phyloP scores from a whole-genome alignment of 164 flowering plant genomes.

The Platanus orientalis region DNA sequence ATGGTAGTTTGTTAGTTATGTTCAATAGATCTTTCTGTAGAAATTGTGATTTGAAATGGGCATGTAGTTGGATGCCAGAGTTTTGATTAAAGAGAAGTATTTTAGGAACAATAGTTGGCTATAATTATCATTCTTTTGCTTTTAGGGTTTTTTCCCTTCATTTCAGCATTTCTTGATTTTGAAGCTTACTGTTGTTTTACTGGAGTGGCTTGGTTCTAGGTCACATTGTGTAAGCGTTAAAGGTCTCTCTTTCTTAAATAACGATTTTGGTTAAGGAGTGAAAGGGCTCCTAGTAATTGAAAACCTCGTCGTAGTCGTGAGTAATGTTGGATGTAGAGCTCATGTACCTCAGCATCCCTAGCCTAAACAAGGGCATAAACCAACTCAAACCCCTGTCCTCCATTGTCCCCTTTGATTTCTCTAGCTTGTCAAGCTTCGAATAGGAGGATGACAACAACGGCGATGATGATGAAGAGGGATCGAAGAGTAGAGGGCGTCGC shows the following conservation, averaged over 20 bases:
- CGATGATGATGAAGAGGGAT: slow-evolving; percentile 11
- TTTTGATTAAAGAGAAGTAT: no score
- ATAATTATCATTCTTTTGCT: no score
- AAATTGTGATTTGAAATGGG: no score
- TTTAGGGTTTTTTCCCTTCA: background rate
- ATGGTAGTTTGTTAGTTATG: background rate
- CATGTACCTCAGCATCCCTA: slow-evolving; percentile 76
- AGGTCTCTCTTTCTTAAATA: background rate
- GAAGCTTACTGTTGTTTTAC: background rate
- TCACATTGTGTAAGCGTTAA: background rate
- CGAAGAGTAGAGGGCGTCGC: slow-evolving; percentile 38
- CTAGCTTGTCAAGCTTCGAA: slow-evolving; percentile 62
- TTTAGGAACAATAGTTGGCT: no score
- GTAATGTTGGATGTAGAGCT: slow-evolving; percentile 90
- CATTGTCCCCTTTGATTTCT: slow-evolving; percentile 13
- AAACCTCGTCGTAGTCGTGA: slow-evolving; percentile 95
- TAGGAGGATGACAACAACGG: slow-evolving; percentile 21
- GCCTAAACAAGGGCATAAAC: slow-evolving; percentile 50
- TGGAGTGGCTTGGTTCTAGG: background rate
- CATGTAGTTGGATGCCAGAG: no score
- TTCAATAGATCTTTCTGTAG: background rate
- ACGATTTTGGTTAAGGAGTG: slow-evolving; percentile 43
- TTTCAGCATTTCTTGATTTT: background rate
- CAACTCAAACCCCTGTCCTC: slow-evolving; percentile 51
- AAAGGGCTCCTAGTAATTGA: slow-evolving; percentile 99